A percentile compares a stretch with the other conserved stretches of the same genome.
Conservation (phyloP, 2,329 filamentous ascomycete species). For the Cordyceps pruinosa region DNA sequence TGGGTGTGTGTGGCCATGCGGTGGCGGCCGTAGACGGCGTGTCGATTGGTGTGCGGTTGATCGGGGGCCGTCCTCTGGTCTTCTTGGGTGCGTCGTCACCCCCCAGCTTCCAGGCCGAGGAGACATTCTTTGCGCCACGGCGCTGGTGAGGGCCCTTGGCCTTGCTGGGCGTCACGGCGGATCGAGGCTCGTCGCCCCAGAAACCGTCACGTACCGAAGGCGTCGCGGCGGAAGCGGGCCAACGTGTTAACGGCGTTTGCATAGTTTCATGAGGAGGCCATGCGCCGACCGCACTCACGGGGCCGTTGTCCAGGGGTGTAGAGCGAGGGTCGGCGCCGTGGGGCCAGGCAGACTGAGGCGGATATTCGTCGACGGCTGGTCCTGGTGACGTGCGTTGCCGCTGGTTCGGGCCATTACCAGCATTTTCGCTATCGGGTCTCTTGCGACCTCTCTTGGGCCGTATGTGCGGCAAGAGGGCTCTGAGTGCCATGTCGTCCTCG, state of each 20-base stretch:
- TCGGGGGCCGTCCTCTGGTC: slow-evolving; percentile 71
- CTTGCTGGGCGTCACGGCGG: slow-evolving; percentile 64
- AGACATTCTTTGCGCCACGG: slow-evolving; percentile 77
- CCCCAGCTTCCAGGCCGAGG: slow-evolving; percentile 77
- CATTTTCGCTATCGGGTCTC: slow-evolving; percentile 56
- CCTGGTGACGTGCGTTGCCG: slow-evolving; percentile 54
- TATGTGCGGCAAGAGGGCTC: slow-evolving; percentile 74
- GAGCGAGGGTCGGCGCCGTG: not conserved
- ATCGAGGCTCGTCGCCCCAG: slow-evolving; percentile 59
- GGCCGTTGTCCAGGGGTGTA: slow-evolving; percentile 30
- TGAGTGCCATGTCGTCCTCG: slow-evolving; percentile 82
- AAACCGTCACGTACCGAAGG: slow-evolving; percentile 49
- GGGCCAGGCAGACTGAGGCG: slow-evolving; percentile 20
- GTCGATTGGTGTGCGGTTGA: slow-evolving; percentile 52
- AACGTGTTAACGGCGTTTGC: slow-evolving; percentile 58
- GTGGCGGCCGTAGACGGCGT: slow-evolving; percentile 65
- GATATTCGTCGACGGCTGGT: slow-evolving; percentile 32
- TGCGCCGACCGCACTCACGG: slow-evolving; percentile 20
- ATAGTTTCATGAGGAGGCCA: slow-evolving; percentile 40
- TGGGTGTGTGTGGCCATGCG: slow-evolving; percentile 29
- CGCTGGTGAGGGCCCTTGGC: slow-evolving; percentile 41
- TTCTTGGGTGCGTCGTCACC: slow-evolving; percentile 59
- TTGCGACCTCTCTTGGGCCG: slow-evolving; percentile 56
- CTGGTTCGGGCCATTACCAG: slow-evolving; percentile 45
- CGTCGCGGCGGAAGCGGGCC: slow-evolving; percentile 73